These are phyloP conservation scores for Xylaria cubensis DNA, from an alignment of 495 filamentous ascomycete species.

Conservation along the genomic window DNA sequence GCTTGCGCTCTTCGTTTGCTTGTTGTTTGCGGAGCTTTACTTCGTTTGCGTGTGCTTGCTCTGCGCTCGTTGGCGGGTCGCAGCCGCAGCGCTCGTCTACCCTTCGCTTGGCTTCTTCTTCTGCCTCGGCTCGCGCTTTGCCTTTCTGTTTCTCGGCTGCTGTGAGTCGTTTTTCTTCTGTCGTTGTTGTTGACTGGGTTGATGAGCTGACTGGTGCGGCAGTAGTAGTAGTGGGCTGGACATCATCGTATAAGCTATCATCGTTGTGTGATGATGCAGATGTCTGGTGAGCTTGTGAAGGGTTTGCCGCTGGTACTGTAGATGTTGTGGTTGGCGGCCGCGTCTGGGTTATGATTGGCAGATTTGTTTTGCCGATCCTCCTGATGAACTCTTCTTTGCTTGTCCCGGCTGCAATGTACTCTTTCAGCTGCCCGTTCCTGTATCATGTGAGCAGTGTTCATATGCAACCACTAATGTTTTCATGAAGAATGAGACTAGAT, in stretches of 20 bases:
- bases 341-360: constrained; percentile 19
- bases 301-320: neutral
- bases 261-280: constrained; percentile 10
- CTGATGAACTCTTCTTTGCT: constrained; percentile 63
- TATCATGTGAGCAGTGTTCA: constrained; percentile 9
- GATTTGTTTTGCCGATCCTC: constrained; percentile 54
- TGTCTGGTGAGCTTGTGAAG: constrained; percentile 22
- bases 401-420: constrained; percentile 67
- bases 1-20: constrained; percentile 63
- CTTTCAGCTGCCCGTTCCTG: constrained; percentile 67
- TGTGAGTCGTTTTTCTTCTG: constrained; percentile 43
- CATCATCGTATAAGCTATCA: constrained; percentile 34
- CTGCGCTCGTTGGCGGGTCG: constrained; percentile 24
- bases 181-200: constrained; percentile 5
- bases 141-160: constrained; percentile 40
- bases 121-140: constrained; percentile 44
- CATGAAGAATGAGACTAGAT: neutral
- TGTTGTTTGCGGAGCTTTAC: constrained; percentile 60
- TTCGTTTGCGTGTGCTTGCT: constrained; percentile 52
- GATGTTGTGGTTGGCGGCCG: constrained; percentile 18
- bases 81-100: constrained; percentile 41
- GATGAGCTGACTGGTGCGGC: constrained; percentile 3
- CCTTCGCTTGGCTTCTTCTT: constrained; percentile 40
- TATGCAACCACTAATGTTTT: no score
- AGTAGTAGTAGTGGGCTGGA: constrained; percentile 20